Conservation (phyloP, 2,329 filamentous ascomycete species). For the Elsinoe fawcettii region DNA sequence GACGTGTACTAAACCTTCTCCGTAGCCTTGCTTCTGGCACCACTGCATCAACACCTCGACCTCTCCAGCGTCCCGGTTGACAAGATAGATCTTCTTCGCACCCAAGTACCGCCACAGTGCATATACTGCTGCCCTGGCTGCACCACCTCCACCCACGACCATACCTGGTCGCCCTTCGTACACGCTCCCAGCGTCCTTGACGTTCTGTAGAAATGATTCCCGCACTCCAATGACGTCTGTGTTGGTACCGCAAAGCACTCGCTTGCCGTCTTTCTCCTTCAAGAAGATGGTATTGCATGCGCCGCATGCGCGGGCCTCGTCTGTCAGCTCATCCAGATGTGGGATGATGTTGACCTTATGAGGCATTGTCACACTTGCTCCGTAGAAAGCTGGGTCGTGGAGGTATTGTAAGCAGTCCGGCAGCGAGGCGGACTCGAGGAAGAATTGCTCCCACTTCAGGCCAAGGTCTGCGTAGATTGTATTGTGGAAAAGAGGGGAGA, state of each 20-base stretch:
- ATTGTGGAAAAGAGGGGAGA: constrained; percentile 48
- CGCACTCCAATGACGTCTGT: constrained; percentile 74
- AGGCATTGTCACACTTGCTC: constrained; percentile 66
- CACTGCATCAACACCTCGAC: constrained; percentile 60
- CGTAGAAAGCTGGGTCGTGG: constrained; percentile 54
- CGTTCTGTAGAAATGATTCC: constrained; percentile 54
- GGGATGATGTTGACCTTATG: constrained; percentile 71
- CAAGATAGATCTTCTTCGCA: constrained; percentile 63
- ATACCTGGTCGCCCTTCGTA: constrained; percentile 58
- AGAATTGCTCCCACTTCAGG: constrained; percentile 46
- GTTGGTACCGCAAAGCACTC: constrained; percentile 62
- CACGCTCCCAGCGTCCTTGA: constrained; percentile 33
- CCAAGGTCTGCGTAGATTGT: constrained; percentile 46
- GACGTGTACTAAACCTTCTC: constrained; percentile 54
- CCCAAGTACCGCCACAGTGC: constrained; percentile 63
- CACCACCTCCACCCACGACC: constrained; percentile 70
- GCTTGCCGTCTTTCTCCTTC: constrained; percentile 42
- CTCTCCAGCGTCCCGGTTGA: constrained; percentile 64
- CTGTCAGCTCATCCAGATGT: constrained; percentile 64
- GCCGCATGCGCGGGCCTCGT: constrained; percentile 64
- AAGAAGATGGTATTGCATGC: constrained; percentile 75
- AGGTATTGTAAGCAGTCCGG: constrained; percentile 41
- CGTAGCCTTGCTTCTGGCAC: constrained; percentile 52
- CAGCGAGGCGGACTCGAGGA: constrained; percentile 41
- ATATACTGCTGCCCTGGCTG: constrained; percentile 70